A percentile compares a stretch with the other conserved stretches of the same genome.
These are phyloP conservation scores for Dalbergia cochinchinensis DNA, from an alignment of 306 rosid genomes.

Conservation along the genomic window DNA sequence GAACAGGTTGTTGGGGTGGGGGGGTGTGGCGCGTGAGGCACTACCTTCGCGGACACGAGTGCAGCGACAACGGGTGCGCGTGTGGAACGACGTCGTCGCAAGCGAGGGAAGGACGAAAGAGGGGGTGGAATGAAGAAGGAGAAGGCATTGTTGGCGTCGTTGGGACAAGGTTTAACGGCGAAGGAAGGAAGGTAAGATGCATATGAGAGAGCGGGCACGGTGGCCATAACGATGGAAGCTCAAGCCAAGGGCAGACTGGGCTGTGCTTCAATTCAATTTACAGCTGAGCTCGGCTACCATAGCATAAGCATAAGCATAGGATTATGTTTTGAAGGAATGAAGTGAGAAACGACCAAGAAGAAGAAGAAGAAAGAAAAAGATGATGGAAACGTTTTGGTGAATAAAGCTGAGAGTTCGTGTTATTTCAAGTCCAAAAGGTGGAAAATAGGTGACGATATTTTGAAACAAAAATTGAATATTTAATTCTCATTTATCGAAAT, in stretches of 20 bases:
- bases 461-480: too few species aligned
- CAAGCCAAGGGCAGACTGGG: not conserved
- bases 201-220: conserved; percentile 48
- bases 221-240: conserved; percentile 52
- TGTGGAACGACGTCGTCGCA: conserved; percentile 49
- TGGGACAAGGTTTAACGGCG: conserved; percentile 41
- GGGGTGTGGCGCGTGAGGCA: not conserved
- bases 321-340: too few species aligned
- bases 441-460: too few species aligned
- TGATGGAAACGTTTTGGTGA: too few species aligned
- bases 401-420: too few species aligned
- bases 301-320: too few species aligned
- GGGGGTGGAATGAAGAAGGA: conserved; percentile 40
- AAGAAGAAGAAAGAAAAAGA: too few species aligned
- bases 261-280: not conserved
- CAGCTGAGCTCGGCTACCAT: not conserved
- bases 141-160: conserved; percentile 25
- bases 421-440: too few species aligned
- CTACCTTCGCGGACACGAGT: conserved; percentile 59
- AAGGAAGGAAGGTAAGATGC: conserved; percentile 18
- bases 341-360: too few species aligned
- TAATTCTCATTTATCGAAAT: too few species aligned
- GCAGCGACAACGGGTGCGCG: conserved; percentile 28
- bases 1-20: conserved; percentile 47
- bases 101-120: conserved; percentile 40